Evolutionary conservation across 352 stramenopile species (phyloP), one percentile per base, ranked within the genome.

Genomic region (Globisporangium nodosum): DNA sequence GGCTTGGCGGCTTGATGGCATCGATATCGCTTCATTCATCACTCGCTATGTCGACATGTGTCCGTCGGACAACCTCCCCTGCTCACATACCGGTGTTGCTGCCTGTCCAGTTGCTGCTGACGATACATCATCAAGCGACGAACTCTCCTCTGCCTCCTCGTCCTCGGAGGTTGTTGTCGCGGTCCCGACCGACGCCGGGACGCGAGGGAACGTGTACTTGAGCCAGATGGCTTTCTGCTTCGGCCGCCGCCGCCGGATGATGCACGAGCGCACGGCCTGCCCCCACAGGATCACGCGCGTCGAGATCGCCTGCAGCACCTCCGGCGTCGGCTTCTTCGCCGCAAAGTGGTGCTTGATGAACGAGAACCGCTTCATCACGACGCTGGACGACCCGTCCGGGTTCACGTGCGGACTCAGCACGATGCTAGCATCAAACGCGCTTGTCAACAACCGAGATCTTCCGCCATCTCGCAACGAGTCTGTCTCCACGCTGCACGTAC

Each of bases 361-460:
- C 54, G 76, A 88, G 52, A 88, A 88, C 9, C 78, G 78, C 51
- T 83, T 78, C 68, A 88, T 76, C 46, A 88, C 64, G 33, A 88
- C 76, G 31, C 58, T 65, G 46, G 71, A 30, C 9, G 56, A 56
- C n/a, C 78, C 78, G 15, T 62, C 58, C 2, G 58, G 49, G 6
- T 78, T 68, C 8, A 80, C 60, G 49, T 76, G 68, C 9, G 70
- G 71, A 54, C 65, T 65, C 35, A 87, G 56, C 49, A 71, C 69
- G 42, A 84, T 79, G 21, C 63, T 61, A 63, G 13, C 33, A 33
- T 31, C 9, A 45, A 35, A 46, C 21, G 39, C 53, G 3, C 33
- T 37, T 7, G 33, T 37, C 33, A 37, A 9, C 33, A 7, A 5
- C 33, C 33, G 33, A 9, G 33, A 12, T 37, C 33, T 4, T 1